Percentiles rank a stretch among this genome's conserved stretches.
phyloP scores from a whole-genome alignment of 2,329 filamentous ascomycete genomes.

The Aspergillus niger region DNA sequence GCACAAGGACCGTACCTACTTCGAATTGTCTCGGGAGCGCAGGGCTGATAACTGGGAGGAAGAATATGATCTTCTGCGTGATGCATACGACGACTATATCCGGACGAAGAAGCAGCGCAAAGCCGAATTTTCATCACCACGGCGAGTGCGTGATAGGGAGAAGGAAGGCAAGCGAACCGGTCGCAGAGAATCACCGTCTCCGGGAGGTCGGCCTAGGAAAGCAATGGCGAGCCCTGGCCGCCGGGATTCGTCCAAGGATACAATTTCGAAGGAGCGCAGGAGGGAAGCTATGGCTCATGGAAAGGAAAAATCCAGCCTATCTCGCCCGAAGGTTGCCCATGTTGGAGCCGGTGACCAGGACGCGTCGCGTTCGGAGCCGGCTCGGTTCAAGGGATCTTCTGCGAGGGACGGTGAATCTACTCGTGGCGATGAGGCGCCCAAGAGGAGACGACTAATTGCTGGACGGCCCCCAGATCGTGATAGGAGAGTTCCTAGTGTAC shows the following conservation, averaged over 20 bases:
- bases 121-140: constrained; percentile 39
- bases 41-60: constrained; percentile 88
- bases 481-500: constrained; percentile 38
- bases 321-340: constrained; percentile 28
- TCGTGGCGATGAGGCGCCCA: constrained; percentile 39
- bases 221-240: constrained; percentile 35
- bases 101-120: constrained; percentile 37
- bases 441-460: constrained; percentile 44
- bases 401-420: constrained; percentile 37
- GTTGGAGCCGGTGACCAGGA: constrained; percentile 38
- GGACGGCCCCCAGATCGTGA: constrained; percentile 44
- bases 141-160: constrained; percentile 43
- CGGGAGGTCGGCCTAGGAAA: constrained; percentile 36
- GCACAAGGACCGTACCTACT: constrained; percentile 77
- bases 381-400: constrained; percentile 32
- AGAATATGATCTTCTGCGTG: constrained; percentile 78
- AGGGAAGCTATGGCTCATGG: constrained; percentile 25
- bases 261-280: constrained; percentile 29
- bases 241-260: constrained; percentile 30
- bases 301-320: constrained; percentile 28
- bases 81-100: constrained; percentile 50
- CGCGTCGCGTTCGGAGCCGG: constrained; percentile 26
- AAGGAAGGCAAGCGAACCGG: constrained; percentile 37
- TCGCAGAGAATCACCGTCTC: constrained; percentile 44
- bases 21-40: constrained; percentile 79